Conservation (phyloP, 2,329 filamentous ascomycete genomes). For the Phaeosphaeria sp. region DNA sequence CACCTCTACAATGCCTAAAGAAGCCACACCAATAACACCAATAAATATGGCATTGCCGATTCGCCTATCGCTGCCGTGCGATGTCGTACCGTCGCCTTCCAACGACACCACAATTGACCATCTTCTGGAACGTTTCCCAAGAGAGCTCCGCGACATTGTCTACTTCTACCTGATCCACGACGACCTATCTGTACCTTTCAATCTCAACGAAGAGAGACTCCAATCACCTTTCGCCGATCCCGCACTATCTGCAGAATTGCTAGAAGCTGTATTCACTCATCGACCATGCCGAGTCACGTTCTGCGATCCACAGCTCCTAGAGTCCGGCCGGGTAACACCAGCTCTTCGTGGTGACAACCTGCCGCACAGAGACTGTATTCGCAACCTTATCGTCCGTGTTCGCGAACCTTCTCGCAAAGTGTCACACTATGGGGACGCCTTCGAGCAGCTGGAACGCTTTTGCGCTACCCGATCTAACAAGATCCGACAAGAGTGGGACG, state of each 20-base stretch:
- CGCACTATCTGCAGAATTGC: conserved; percentile 10
- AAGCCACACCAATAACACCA: background rate
- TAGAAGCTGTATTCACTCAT: conserved; percentile 18
- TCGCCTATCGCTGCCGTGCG: background rate
- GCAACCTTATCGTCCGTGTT: conserved; percentile 13
- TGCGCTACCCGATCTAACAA: background rate
- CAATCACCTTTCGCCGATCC: conserved; percentile 3
- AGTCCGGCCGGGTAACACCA: background rate
- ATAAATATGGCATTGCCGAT: background rate
- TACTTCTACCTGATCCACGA: conserved; percentile 14
- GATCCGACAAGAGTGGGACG: conserved; percentile 7
- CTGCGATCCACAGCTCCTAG: background rate
- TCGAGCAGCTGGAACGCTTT: background rate
- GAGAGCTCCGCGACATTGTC: conserved; percentile 27
- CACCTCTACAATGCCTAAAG: background rate
- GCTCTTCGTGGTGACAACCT: background rate
- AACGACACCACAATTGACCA: background rate
- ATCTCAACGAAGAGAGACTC: conserved; percentile 1
- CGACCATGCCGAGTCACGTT: conserved; percentile 12
- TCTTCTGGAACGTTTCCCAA: conserved; percentile 16
- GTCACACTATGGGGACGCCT: background rate
- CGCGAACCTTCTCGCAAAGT: background rate
- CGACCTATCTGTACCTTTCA: conserved; percentile 3
- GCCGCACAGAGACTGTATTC: conserved; percentile 10
- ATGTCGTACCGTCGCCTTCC: background rate